Evolutionary conservation across 2,329 filamentous ascomycete genomes (phyloP).

Genomic region (Thelonectria olida): DNA sequence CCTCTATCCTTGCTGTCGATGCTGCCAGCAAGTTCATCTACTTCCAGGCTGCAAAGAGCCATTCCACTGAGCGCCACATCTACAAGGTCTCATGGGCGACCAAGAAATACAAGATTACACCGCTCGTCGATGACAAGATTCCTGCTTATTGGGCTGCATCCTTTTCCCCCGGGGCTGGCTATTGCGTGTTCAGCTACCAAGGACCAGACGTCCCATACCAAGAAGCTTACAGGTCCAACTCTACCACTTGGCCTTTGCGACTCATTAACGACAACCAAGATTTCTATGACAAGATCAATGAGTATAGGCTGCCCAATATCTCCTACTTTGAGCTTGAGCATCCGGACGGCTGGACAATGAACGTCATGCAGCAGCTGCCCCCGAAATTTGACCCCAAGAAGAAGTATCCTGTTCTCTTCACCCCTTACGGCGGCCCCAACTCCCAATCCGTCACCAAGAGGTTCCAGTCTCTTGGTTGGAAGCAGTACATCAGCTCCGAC

Average conservation of each 20-base stretch:
- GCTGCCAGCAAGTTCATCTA: constrained; percentile 65
- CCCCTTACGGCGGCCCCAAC: constrained; percentile 73
- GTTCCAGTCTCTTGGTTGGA: constrained; percentile 66
- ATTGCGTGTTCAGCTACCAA: constrained; percentile 72
- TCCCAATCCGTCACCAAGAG: constrained; percentile 68
- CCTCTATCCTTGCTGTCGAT: constrained; percentile 67
- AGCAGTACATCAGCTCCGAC: constrained; percentile 72
- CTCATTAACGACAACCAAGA: constrained; percentile 69
- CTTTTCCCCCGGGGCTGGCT: constrained; percentile 69
- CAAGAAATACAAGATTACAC: constrained; percentile 59
- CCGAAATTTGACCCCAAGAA: constrained; percentile 69
- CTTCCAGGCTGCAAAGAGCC: constrained; percentile 71
- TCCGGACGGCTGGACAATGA: constrained; percentile 68
- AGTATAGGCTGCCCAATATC: constrained; percentile 71
- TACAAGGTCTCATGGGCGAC: constrained; percentile 71
- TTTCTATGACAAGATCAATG: constrained; percentile 62
- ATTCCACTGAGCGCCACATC: constrained; percentile 73
- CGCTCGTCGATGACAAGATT: constrained; percentile 69
- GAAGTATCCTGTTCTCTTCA: constrained; percentile 74
- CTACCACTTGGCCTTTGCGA: constrained; percentile 60
- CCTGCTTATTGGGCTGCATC: constrained; percentile 70
- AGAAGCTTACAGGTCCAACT: constrained; percentile 69
- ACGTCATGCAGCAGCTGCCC: constrained; percentile 72
- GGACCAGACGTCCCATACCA: constrained; percentile 77
- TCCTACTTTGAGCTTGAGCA: constrained; percentile 71